Evolutionary conservation across 1,139 yeast species (phyloP).

Genomic region (Taphrina communis): DNA sequence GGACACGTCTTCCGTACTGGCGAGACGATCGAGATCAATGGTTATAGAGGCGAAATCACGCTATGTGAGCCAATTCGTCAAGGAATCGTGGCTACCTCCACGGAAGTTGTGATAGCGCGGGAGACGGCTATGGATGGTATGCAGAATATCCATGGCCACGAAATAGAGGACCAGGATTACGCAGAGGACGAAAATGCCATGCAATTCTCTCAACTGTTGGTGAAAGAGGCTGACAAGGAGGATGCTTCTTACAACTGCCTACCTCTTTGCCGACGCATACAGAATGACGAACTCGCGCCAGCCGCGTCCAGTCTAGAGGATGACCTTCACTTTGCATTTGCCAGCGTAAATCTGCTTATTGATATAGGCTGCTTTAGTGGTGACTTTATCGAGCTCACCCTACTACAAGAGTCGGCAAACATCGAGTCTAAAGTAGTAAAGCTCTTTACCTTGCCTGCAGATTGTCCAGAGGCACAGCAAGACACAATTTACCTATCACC

Average conservation of each 20-base stretch:
- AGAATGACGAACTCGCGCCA: not conserved
- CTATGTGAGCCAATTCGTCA: constrained; percentile 45
- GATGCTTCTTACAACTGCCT: not conserved
- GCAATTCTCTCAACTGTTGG: constrained; percentile 21
- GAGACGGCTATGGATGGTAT: not conserved
- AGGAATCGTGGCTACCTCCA: constrained; percentile 25
- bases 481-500: constrained; percentile 68
- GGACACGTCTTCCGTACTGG: constrained; percentile 35
- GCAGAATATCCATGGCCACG: not conserved
- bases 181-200: constrained; percentile 18
- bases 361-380: constrained; percentile 35
- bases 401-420: not conserved
- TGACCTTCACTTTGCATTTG: constrained; percentile 27
- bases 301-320: constrained; percentile 2
- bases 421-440: not conserved
- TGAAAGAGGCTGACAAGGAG: not conserved
- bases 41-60: constrained; percentile 25
- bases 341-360: constrained; percentile 16
- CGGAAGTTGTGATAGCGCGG: constrained; percentile 36
- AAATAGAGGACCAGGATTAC: not conserved
- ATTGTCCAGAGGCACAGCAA: not conserved
- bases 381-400: constrained; percentile 1
- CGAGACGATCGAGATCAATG: constrained; percentile 29
- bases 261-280: constrained; percentile 1
- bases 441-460: constrained; percentile 19